Evolutionary conservation across 176 grass and related monocot species (phyloP), one percentile per base, ranked within the genome.

Genomic region (Raddia guianensis): DNA sequence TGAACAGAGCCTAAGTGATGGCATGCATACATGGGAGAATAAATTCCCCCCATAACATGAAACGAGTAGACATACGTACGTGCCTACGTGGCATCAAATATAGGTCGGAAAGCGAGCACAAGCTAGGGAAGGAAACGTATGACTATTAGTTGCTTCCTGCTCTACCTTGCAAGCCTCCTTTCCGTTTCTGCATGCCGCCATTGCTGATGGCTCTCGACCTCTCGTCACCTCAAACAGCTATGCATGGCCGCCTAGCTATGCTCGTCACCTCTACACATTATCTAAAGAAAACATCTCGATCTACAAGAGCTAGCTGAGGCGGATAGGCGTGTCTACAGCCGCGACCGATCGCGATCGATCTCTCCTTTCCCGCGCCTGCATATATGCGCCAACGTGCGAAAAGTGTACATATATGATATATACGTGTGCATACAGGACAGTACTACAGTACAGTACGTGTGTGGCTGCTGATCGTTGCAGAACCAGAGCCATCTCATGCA

Each of bases 181-280:
- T 45, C 68, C 68, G 37, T 88, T 74, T 83, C 52, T 73, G 80
- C 59, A n/a, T 68, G 74, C 61, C 51, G 68, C 27, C 59, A 73
- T 66, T 73, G 80, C 16, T 73, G 71, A 19, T 18, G 15, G 10
- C 20, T 20, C 27, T 27, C 27, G 9, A 5, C 65, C 20, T 20
- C 27, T 27, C 27, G 9, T 8, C 65, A 7, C 51, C 66, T 49
- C 42, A 16, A 48, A 63, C 4, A 7, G 14, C 12, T 5, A 7
- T 27, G 27, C 27, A 27, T 27, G 27, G 27, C 27, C 27, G 27
- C 0, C 27, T 27, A 27, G 27, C 27, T 27, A 27, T 27, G 27
- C 27, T 27, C 27, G 27, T 27, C 27, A 27, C 27, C 27, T 27
- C 27, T 27, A 27, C 27, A 27, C 27, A 27, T 27, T 27, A 27